phyloP scores from a whole-genome alignment of 2,329 filamentous ascomycete genomes.

The Sarocladium oryzae region DNA sequence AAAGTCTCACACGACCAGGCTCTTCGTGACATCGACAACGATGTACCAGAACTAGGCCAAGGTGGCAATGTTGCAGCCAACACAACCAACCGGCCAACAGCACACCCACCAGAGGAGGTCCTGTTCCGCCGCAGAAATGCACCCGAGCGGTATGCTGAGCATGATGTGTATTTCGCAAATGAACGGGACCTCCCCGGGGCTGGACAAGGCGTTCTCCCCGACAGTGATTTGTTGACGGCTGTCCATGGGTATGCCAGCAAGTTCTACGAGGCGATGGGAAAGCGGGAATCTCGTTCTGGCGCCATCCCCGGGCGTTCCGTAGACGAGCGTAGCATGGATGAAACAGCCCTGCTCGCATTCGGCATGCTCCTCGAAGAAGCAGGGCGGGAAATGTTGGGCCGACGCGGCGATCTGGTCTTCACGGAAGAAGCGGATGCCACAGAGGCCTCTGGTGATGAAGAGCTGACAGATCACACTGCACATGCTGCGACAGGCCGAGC shows the following conservation, averaged over 20 bases:
- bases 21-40: conserved; percentile 2
- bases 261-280: conserved; percentile 43
- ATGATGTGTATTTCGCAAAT: conserved; percentile 64
- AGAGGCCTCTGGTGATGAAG: conserved; percentile 6
- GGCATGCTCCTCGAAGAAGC: conserved; percentile 71
- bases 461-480: neutral
- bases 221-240: conserved; percentile 62
- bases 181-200: conserved; percentile 42
- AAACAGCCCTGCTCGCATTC: conserved; percentile 69
- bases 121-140: conserved; percentile 61
- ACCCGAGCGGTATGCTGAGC: conserved; percentile 61
- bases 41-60: neutral
- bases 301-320: conserved; percentile 18
- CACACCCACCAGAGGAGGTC: conserved; percentile 53
- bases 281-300: neutral
- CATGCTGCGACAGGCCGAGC: neutral
- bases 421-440: conserved; percentile 45
- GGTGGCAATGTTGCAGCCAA: neutral
- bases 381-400: conserved; percentile 52
- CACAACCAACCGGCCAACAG: neutral
- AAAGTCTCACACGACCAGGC: conserved; percentile 13
- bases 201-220: conserved; percentile 48
- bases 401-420: conserved; percentile 64
- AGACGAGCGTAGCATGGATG: conserved; percentile 62
- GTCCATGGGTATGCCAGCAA: conserved; percentile 62